phyloP scores from a whole-genome alignment of 2,329 filamentous ascomycete genomes.

The Curvularia sp. region DNA sequence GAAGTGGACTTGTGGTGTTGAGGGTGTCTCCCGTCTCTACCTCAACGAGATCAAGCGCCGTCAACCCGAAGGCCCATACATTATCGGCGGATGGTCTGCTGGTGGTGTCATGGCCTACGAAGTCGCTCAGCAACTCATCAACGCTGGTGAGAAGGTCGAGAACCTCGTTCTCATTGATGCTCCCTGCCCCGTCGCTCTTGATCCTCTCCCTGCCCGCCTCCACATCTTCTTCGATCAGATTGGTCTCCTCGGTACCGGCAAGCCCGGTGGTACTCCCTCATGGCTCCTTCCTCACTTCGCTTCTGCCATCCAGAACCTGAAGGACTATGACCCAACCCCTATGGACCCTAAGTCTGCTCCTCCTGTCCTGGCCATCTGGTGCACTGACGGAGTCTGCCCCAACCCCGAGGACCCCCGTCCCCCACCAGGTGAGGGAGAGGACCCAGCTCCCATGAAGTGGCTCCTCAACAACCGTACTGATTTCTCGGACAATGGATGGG shows the following conservation, averaged over 20 bases:
- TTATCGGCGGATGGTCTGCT: conserved; percentile 63
- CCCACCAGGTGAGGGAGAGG: conserved; percentile 65
- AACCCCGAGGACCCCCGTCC: conserved; percentile 70
- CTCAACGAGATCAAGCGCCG: conserved; percentile 74
- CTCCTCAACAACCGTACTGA: conserved; percentile 75
- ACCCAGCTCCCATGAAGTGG: conserved; percentile 65
- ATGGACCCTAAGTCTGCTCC: conserved; percentile 67
- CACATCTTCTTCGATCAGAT: conserved; percentile 77
- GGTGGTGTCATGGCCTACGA: conserved; percentile 64
- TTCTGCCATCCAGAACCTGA: conserved; percentile 70
- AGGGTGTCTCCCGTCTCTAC: conserved; percentile 69
- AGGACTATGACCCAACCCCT: conserved; percentile 70
- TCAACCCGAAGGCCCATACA: conserved; percentile 68
- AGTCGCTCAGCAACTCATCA: conserved; percentile 57
- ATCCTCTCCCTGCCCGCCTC: conserved; percentile 61
- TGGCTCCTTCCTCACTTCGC: conserved; percentile 79
- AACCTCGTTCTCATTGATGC: conserved; percentile 61
- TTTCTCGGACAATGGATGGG: conserved; percentile 74
- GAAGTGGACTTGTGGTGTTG: conserved; percentile 69
- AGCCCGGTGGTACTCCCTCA: conserved; percentile 66
- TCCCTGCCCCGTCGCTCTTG: conserved; percentile 60
- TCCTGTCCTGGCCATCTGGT: conserved; percentile 72
- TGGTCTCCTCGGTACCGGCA: conserved; percentile 71
- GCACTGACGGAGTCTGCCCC: conserved; percentile 75
- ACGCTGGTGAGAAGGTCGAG: conserved; percentile 58